Conservation (phyloP, 345 rosid species). For the Anastatica hierochuntica region DNA sequence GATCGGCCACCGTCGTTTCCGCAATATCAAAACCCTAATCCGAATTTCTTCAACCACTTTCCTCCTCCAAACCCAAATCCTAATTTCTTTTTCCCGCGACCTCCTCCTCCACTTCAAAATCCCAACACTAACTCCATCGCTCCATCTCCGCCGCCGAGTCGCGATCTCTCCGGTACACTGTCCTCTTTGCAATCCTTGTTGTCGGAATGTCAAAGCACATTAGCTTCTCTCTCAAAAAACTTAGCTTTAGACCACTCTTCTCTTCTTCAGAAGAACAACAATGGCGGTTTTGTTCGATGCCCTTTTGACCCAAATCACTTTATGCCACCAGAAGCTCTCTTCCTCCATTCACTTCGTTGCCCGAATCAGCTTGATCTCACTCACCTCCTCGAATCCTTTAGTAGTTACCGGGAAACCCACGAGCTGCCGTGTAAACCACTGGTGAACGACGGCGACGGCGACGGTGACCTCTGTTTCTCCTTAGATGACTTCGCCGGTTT, state of each 20-base stretch:
- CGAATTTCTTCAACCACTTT: constrained; percentile 4
- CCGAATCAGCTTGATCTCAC: constrained; percentile 37
- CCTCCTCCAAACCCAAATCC: constrained; percentile 24
- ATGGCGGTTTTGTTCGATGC: constrained; percentile 35
- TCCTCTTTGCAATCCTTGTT: constrained; percentile 35
- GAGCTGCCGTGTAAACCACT: constrained; percentile 14
- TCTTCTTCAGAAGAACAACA: constrained; percentile 21
- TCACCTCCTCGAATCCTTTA: constrained; percentile 31
- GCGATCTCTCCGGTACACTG: constrained; percentile 36
- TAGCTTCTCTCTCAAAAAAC: constrained; percentile 24
- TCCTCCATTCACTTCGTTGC: constrained; percentile 62
- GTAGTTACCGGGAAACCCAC: constrained; percentile 42
- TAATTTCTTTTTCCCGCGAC: constrained; percentile 15
- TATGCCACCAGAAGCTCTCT: constrained; percentile 62
- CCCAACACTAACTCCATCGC: constrained; percentile 9
- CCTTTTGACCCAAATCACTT: constrained; percentile 54
- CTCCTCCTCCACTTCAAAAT: constrained; percentile 20
- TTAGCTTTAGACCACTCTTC: constrained; percentile 27
- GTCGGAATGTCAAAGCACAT: constrained; percentile 31
- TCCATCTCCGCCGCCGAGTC: constrained; percentile 18
- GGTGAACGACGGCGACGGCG: background rate
- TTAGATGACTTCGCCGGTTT: constrained; percentile 42
- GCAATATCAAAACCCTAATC: constrained; percentile 18
- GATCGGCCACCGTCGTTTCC: constrained; percentile 27
- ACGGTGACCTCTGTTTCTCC: constrained; percentile 38